Evolutionary conservation across 2,329 filamentous ascomycete species (phyloP).

Genomic region (Xylariaceae sp.): DNA sequence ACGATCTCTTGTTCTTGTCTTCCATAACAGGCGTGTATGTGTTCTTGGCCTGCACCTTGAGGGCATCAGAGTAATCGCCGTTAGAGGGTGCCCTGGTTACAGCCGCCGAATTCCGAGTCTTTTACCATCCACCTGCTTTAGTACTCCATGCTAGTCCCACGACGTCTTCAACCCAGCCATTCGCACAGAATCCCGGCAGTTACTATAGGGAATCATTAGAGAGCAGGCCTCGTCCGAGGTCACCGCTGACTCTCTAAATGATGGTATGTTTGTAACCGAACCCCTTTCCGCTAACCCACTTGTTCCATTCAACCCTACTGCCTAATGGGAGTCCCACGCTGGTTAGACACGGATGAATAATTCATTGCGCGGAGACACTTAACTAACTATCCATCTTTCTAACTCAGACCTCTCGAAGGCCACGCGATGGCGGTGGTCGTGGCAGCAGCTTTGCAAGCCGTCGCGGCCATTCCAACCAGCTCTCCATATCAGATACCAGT

Average conservation of each 20-base stretch:
- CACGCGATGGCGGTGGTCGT: conserved; percentile 50
- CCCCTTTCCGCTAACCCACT: neutral
- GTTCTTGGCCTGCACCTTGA: too few species aligned
- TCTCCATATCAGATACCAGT: conserved; percentile 77
- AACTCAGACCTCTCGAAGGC: conserved; percentile 54
- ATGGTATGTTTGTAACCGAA: conserved; percentile 25
- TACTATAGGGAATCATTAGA: conserved; percentile 24
- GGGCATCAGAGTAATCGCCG: too few species aligned
- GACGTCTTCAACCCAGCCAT: conserved; percentile 22
- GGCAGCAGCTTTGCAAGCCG: conserved; percentile 55
- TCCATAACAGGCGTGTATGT: too few species aligned
- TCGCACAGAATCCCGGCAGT: conserved; percentile 25
- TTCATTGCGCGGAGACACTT: neutral
- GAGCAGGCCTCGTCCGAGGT: conserved; percentile 28
- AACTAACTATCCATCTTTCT: conserved; percentile 14
- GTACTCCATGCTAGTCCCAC: conserved; percentile 28
- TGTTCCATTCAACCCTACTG: neutral
- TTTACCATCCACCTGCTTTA: conserved; percentile 7
- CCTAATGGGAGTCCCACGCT: too few species aligned
- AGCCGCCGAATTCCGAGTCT: too few species aligned
- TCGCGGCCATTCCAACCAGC: conserved; percentile 55
- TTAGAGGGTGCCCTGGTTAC: too few species aligned
- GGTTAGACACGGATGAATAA: too few species aligned
- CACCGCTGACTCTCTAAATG: conserved; percentile 26
- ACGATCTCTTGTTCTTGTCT: too few species aligned